Base-by-base conservation (phyloP, 2,329 filamentous ascomycete genomes). In the Colletotrichum magnum region DNA sequence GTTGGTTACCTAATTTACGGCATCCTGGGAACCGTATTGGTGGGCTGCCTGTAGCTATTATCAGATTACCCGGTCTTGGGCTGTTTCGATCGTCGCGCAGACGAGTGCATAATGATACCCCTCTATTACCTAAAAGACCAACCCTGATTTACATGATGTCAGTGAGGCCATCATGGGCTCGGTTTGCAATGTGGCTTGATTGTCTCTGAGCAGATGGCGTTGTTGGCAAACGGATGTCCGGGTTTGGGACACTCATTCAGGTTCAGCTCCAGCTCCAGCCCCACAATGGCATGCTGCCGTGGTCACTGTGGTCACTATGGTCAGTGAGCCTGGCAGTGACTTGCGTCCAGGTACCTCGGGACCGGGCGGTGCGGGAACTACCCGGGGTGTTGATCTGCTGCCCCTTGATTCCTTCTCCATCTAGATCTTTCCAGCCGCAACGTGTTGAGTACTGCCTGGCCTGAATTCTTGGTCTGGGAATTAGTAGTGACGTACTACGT, bases 31-130 rank as follows among this genome's bases (percentile, higher is more conserved):
- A 21, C 24, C 39, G 32, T 26, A 24, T 18, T 15, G 18, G 43
- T 15, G 36, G 26, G 32, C 21, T 48, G 48, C 39, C 41, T 24
- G 26, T 26, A 52, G 62, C 50, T 51, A 60, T 69, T 51, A 32
- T 59, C 66, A 69, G 51, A 39, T 51, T 58, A 47, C 26, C 16
- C 50, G 54, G 50, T 21, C 24, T 54, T 47, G 48, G 62, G 52
- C 26, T 51, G 61, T 56, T 58, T 69, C 51, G 50, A 24, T 57
- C 50, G 45, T 66, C 50, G 32, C 41, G 21, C 36, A 60, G 66
- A 69, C 45, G 62, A 69, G 21, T 60, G 51, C 64, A 69, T 69
- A 66, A 69, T 60, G 66, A 69, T 69, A 69, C 66, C 66, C 66
- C 48, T 65, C 53, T 21, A 58, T 57, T 56, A n/a, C 13, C 32